These are phyloP conservation scores for Stachybotrys echinatus DNA, from an alignment of 2,329 filamentous ascomycete genomes.

Conservation along the genomic window DNA sequence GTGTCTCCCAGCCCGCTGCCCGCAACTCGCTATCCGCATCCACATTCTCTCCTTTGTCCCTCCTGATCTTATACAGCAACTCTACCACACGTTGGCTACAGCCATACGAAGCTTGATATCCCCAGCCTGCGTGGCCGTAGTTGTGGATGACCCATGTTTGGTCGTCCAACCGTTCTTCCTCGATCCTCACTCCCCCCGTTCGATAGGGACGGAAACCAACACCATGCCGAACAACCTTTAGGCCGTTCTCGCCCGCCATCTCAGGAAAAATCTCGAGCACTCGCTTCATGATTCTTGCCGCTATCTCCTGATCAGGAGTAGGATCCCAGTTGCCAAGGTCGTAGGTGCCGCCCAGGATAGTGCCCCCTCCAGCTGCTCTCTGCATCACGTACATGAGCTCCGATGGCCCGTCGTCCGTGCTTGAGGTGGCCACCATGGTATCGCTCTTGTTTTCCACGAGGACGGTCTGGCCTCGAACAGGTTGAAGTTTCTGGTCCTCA, in stretches of 20 bases:
- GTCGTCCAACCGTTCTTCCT: constrained; percentile 48
- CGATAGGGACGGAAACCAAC: constrained; percentile 77
- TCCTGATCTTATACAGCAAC: constrained; percentile 58
- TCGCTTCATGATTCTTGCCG: constrained; percentile 79
- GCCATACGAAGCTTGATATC: constrained; percentile 66
- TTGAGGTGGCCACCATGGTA: constrained; percentile 64
- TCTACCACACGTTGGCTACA: constrained; percentile 62
- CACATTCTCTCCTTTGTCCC: constrained; percentile 20
- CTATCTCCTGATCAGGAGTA: constrained; percentile 72
- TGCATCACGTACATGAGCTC: constrained; percentile 81
- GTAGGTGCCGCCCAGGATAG: constrained; percentile 80
- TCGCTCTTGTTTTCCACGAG: constrained; percentile 74
- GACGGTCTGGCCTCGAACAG: constrained; percentile 77
- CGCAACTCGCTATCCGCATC: not conserved
- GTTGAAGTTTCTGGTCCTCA: constrained; percentile 65
- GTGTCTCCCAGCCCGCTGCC: not conserved
- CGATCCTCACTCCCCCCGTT: constrained; percentile 67
- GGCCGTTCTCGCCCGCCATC: constrained; percentile 57
- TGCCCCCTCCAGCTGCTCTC: constrained; percentile 73
- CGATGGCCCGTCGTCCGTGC: constrained; percentile 66
- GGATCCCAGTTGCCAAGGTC: constrained; percentile 76
- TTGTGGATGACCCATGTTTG: constrained; percentile 69
- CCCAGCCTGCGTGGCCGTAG: constrained; percentile 76
- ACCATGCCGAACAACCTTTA: constrained; percentile 74
- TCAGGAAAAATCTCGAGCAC: constrained; percentile 59